These are phyloP conservation scores for Williopsis jadinii DNA, from an alignment of 1,139 yeast genomes.

Conservation along the genomic window DNA sequence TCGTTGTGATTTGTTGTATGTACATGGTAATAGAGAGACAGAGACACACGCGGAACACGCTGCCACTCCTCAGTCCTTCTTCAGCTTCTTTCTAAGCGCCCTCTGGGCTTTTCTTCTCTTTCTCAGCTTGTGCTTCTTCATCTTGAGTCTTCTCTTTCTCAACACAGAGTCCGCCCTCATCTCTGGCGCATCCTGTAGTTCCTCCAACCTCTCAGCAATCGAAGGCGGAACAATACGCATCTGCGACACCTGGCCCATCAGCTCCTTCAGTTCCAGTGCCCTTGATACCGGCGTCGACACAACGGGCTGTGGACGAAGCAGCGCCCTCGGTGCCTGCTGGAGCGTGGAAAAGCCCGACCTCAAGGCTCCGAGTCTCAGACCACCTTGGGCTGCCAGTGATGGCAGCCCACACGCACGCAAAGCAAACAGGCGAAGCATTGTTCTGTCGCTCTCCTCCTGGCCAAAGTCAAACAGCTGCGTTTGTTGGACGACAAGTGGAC, in stretches of 20 bases:
- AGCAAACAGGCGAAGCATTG: slow-evolving; percentile 1
- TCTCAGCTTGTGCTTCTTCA: slow-evolving; percentile 68
- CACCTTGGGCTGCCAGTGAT: background rate
- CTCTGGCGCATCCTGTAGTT: slow-evolving; percentile 5
- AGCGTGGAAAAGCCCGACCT: background rate
- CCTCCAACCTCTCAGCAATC: slow-evolving; percentile 10
- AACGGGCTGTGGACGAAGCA: slow-evolving; percentile 7
- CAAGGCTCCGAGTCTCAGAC: background rate
- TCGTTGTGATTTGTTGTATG: too few species aligned
- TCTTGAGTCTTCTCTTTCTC: slow-evolving; percentile 62
- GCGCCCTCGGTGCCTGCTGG: slow-evolving; percentile 4
- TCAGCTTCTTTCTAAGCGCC: slow-evolving; percentile 25
- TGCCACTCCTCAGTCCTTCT: slow-evolving; percentile 18
- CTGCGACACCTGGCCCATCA: slow-evolving; percentile 10
- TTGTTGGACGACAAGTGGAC: background rate
- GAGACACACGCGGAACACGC: too few species aligned
- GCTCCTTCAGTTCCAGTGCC: slow-evolving; percentile 6
- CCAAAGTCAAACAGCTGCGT: too few species aligned
- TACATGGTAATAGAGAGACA: too few species aligned
- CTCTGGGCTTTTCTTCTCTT: slow-evolving; percentile 51
- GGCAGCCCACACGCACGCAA: background rate
- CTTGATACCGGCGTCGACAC: slow-evolving; percentile 3
- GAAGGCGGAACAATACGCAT: slow-evolving; percentile 13
- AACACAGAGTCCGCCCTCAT: slow-evolving; percentile 48
- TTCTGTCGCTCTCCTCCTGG: too few species aligned